Evolutionary conservation across 116 monocot genomes (phyloP), one percentile per base, ranked within the genome.

Genomic region (Phalaenopsis hybrid): DNA sequence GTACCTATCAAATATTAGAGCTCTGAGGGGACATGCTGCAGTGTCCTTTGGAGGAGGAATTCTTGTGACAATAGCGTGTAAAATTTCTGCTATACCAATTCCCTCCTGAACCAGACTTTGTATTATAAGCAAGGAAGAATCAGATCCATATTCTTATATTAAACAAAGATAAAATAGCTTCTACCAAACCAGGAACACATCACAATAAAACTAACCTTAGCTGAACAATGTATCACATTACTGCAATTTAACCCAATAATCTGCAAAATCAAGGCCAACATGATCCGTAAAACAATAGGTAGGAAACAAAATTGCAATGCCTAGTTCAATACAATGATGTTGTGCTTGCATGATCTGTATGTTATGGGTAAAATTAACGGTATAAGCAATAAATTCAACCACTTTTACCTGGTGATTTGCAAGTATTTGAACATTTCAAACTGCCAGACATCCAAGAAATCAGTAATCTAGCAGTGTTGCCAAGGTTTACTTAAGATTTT

Each of bases 1-100:
- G 48, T 82, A 96, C 96, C 96, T 96, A 85, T 96, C 94, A 89
- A 97, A 97, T 86, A 97, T 94, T 65, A 97, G 93, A 81, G 97
- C 97, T 81, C 97, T 91, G 61, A 97, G 82, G 37, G 95, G 95
- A 65, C 63, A 85, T 67, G 79, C 80, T 57, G 91, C 90, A 81
- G 91, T 92, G 80, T 93, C 86, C 82, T 89, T 87, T 18, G 98
- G 98, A 43, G 98, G 89, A 25, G 98, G 95, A 63, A 98, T 85
- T 57, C 73, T 89, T 76, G 81, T 89, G 50, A 98, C 87, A 50
- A 98, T 93, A 25, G 94, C 89, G 88, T 72, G 85, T 34, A 98
- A 80, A 84, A 98, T 94, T 82, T 94, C 98, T 57, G 78, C 45
- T 78, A 98, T 95, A 79, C 98, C 98, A 72, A 94, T 82, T 68